Conservation (phyloP, 331 rosid genomes). For the Quercus phellos region DNA sequence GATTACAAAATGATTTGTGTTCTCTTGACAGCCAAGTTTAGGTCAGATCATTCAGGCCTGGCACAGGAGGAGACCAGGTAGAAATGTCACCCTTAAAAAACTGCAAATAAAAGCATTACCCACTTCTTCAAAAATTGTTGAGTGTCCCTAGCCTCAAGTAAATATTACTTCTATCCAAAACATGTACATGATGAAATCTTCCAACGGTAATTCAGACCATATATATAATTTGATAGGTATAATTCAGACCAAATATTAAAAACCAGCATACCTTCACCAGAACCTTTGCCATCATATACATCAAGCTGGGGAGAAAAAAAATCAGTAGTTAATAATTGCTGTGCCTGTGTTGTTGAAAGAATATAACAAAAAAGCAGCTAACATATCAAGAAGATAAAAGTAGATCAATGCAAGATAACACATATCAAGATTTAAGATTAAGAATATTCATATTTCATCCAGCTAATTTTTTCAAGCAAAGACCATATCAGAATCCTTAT, state of each 20-base stretch:
- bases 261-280: constrained; percentile 61
- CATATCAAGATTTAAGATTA: not conserved
- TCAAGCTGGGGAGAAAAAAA: constrained; percentile 61
- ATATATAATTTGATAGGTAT: not conserved
- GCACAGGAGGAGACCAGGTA: not conserved
- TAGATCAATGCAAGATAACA: not conserved
- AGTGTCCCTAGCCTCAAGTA: not conserved
- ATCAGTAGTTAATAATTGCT: constrained; percentile 1
- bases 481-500: not conserved
- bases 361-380: not conserved
- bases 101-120: not conserved
- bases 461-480: not conserved
- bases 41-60: not conserved
- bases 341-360: not conserved
- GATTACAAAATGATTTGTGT: not conserved
- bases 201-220: not conserved
- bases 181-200: not conserved
- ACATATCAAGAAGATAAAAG: not conserved
- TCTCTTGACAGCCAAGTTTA: not conserved
- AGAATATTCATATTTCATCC: not conserved
- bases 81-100: not conserved
- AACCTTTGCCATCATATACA: constrained; percentile 68
- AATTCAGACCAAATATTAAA: not conserved
- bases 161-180: not conserved
- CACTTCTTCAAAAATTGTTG: not conserved